Evolutionary conservation across 2,329 filamentous ascomycete genomes (phyloP).

Genomic region (Apiospora hydei): DNA sequence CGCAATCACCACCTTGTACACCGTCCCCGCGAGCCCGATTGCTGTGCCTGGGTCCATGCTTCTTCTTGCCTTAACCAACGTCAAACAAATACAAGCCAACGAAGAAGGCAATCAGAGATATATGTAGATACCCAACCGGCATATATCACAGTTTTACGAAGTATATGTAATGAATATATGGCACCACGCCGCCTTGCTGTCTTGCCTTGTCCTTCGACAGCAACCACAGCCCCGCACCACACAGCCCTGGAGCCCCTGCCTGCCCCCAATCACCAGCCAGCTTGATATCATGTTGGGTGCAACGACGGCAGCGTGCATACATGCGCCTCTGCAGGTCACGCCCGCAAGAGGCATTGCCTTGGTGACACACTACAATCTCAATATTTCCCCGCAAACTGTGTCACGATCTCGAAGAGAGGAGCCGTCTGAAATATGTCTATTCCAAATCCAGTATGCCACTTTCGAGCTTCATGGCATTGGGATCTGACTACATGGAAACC

Average conservation of each 20-base stretch:
- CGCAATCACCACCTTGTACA: constrained; percentile 33
- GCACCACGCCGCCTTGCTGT: background rate
- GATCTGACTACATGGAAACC: constrained; percentile 51
- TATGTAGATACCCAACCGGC: too few relatives aligned
- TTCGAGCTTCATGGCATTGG: background rate
- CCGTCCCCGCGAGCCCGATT: constrained; percentile 31
- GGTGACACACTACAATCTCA: background rate
- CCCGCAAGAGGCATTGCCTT: background rate
- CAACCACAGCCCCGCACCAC: background rate
- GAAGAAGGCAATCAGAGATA: background rate
- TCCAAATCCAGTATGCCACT: background rate
- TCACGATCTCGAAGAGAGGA: too few relatives aligned
- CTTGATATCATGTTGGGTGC: background rate
- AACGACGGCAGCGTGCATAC: background rate
- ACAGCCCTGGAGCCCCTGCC: constrained; percentile 2
- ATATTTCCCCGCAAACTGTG: background rate
- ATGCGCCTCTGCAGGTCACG: background rate
- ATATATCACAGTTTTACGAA: background rate
- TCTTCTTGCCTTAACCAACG: background rate
- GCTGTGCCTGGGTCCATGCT: constrained; percentile 31
- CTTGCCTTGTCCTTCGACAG: background rate
- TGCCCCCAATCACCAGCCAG: constrained; percentile 3
- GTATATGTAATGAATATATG: background rate
- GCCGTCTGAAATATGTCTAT: too few relatives aligned
- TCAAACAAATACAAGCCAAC: background rate